These are phyloP conservation scores for Alternaria brassicae DNA, from an alignment of 2,329 filamentous ascomycete species.

Conservation along the genomic window DNA sequence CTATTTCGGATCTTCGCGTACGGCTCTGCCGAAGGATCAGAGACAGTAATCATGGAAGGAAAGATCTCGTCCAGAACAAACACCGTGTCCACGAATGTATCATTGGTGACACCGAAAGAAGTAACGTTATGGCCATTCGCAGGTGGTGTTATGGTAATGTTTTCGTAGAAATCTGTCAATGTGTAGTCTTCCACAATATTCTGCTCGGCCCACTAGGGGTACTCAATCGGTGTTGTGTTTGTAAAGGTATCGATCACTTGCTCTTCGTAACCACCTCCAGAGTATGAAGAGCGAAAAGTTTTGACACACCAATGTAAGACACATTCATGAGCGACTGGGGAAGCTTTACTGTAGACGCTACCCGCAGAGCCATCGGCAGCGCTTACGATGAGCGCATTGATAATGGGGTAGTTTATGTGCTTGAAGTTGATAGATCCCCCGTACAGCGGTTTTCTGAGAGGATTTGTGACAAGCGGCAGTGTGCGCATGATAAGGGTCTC, in stretches of 20 bases:
- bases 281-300: constrained; percentile 27
- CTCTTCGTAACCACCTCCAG: constrained; percentile 22
- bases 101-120: constrained; percentile 14
- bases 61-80: constrained; percentile 15
- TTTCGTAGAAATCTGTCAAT: neutral
- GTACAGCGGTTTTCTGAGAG: constrained; percentile 9
- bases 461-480: constrained; percentile 20
- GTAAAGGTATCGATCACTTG: constrained; percentile 8
- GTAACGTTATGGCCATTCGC: neutral
- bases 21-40: neutral
- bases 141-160: constrained; percentile 17
- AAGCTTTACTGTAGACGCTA: constrained; percentile 16
- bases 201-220: constrained; percentile 5
- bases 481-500: constrained; percentile 26
- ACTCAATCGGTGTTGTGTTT: constrained; percentile 6
- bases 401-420: constrained; percentile 17
- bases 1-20: constrained; percentile 8
- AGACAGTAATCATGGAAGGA: constrained; percentile 13
- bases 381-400: constrained; percentile 22
- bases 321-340: constrained; percentile 31
- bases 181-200: neutral
- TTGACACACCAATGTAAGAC: constrained; percentile 36
- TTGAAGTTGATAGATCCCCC: constrained; percentile 32
- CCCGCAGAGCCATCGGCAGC: constrained; percentile 8
- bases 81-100: neutral